Evolutionary conservation across 208 protist species (phyloP).

Genomic region (Naegleria lovaniensis): DNA sequence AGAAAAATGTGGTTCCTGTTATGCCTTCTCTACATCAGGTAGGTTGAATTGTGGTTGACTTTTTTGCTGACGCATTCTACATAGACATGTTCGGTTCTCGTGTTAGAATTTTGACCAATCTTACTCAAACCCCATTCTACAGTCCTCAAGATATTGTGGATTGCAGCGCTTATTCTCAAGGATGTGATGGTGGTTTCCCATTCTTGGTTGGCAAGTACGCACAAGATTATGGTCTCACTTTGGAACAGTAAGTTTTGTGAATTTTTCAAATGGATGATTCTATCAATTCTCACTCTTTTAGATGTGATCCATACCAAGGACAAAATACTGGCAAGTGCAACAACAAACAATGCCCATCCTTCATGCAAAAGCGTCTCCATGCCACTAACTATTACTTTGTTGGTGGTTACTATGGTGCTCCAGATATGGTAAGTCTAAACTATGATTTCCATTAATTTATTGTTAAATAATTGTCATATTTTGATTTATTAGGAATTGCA

Average conservation of each 20-base stretch:
- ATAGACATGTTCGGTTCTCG: background rate
- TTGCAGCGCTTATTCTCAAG: background rate
- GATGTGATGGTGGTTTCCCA: slow-evolving; percentile 18
- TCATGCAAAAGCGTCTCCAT: background rate
- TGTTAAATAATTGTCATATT: too few species aligned
- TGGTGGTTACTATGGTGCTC: slow-evolving; percentile 9
- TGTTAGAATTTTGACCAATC: background rate
- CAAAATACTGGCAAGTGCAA: background rate
- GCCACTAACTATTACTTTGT: background rate
- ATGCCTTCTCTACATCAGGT: background rate
- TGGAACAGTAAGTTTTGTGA: background rate
- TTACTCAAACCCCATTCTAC: background rate
- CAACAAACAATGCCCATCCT: background rate
- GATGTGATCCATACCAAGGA: background rate
- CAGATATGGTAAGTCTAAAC: too few species aligned
- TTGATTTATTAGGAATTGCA: too few species aligned
- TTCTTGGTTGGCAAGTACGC: background rate
- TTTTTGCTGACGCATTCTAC: too few species aligned
- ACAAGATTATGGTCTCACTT: background rate
- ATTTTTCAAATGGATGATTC: too few species aligned
- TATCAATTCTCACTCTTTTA: too few species aligned
- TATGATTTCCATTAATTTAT: too few species aligned
- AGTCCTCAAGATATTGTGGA: background rate
- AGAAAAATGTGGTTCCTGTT: background rate
- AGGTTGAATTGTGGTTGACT: too few species aligned